A percentile compares a stretch with the other conserved stretches of the same genome.
These are phyloP conservation scores for Babesia ovata DNA, from an alignment of 169 alveolate genomes.

Conservation along the genomic window DNA sequence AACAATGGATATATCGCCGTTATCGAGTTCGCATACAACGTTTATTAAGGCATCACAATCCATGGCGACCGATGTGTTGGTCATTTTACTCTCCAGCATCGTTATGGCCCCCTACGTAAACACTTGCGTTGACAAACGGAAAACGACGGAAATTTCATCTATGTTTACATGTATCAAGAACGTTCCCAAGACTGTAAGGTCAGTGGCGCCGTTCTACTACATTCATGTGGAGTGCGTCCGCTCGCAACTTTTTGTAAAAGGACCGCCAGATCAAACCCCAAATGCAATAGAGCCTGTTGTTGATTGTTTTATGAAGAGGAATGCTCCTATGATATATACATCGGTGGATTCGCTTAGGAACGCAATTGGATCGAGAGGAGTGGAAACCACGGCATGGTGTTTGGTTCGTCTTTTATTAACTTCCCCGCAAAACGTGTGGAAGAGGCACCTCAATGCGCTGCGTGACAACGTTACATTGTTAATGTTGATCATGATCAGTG, in stretches of 20 bases:
- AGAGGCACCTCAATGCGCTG: conserved; percentile 11
- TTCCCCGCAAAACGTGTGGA: background rate
- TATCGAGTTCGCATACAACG: conserved; percentile 7
- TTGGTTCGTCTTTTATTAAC: conserved; percentile 6
- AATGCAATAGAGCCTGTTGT: background rate
- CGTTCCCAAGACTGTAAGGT: background rate
- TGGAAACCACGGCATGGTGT: background rate
- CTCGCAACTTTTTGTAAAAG: background rate
- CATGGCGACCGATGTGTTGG: conserved; percentile 38
- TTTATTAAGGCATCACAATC: conserved; percentile 34
- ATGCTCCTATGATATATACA: conserved; percentile 6
- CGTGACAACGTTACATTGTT: conserved; percentile 4
- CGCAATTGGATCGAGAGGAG: background rate
- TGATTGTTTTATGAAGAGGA: conserved; percentile 4
- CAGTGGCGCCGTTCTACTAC: conserved; percentile 39
- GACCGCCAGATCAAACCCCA: background rate
- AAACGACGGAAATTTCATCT: background rate
- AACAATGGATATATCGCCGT: conserved; percentile 11
- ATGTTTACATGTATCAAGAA: background rate
- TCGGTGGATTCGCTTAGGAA: background rate
- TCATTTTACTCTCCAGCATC: conserved; percentile 18
- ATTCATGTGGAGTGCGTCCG: conserved; percentile 33
- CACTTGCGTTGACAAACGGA: background rate
- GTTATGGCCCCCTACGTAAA: conserved; percentile 22
- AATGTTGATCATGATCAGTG: conserved; percentile 1